Base-by-base conservation (phyloP, 2,329 filamentous ascomycete genomes). In the Phyllosticta ampelicida region DNA sequence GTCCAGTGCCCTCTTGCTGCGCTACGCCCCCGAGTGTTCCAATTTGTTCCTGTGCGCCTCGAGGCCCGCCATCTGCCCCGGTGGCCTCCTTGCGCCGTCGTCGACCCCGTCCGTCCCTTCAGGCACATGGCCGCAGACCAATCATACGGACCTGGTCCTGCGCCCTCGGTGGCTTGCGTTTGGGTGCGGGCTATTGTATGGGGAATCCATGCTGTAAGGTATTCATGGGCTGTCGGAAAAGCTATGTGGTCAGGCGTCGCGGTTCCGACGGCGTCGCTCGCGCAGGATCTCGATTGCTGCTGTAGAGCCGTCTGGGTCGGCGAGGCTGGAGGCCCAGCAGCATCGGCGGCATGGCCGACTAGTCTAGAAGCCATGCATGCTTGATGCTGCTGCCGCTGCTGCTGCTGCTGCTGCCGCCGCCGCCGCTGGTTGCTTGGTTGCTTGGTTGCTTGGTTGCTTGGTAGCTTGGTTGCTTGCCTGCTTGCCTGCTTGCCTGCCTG, bases 141-240 rank as follows among this genome's bases (percentile, higher is more conserved):
- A 56, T 56, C n/a, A 19, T 23, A 11, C 23, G 26, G 48, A 9
- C 26, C 18, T 13, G 19, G 29, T 26, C 26, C 48, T 20, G 53
- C 44, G 29, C 48, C 54, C 54, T 50, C 21, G 55, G 48, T 50
- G 48, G 28, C 49, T 49, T 51, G 55, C 55, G 48, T 29, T 51
- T 52, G 55, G 26, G 48, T 26, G 48, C 55, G 55, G 55, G 28
- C 55, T 49, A 28, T 51, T 51, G 49, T 48, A 57, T 53, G 55
- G 55, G 55, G 55, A 57, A 57, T 57, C 55, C 55, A 57, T 53
- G 55, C 55, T 57, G 49, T 3, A 23, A 23, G 23, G 48, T 56
- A 56, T 56, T 50, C 48, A 21, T 49, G 30, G 28, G 52, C 28
- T 13, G 50, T 50, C 36, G 29, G 44, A 23, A 48, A 54, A 48